Evolutionary conservation across 768 basidiomycete species (phyloP).

Genomic region (Hortiboletus flavorubellus): DNA sequence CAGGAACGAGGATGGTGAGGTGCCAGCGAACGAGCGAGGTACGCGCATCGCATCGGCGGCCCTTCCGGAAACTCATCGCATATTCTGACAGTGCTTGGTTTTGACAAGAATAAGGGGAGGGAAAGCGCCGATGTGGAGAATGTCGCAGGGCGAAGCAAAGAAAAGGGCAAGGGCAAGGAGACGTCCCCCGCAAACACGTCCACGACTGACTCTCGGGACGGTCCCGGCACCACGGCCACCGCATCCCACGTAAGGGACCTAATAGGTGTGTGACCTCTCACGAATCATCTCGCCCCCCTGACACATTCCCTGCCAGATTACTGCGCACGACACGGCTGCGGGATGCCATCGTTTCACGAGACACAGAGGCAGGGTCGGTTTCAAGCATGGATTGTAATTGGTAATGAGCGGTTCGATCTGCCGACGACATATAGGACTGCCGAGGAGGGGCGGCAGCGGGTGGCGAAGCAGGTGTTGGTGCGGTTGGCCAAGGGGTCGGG

Average conservation of each 20-base stretch:
- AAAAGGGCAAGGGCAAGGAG: slow-evolving; percentile 15
- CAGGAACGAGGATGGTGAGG: slow-evolving; percentile 15
- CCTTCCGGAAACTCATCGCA: neutral
- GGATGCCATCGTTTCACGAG: slow-evolving; percentile 35
- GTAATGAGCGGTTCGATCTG: slow-evolving; percentile 43
- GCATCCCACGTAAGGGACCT: slow-evolving; percentile 16
- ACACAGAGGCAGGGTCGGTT: slow-evolving; percentile 21
- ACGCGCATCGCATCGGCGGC: neutral
- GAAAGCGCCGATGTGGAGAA: neutral
- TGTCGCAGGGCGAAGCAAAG: neutral
- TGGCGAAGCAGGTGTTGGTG: slow-evolving; percentile 43
- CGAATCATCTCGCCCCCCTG: neutral
- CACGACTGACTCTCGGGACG: slow-evolving; percentile 2
- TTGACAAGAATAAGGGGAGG: neutral
- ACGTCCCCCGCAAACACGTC: neutral
- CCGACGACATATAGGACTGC: slow-evolving; percentile 36
- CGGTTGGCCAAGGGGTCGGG: slow-evolving; percentile 30
- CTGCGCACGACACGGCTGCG: slow-evolving; percentile 12
- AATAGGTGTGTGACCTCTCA: slow-evolving; percentile 6
- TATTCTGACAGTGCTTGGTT: neutral
- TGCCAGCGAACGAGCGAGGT: slow-evolving; percentile 13
- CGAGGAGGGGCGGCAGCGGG: slow-evolving; percentile 40
- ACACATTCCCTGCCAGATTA: slow-evolving; percentile 14
- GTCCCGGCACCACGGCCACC: neutral
- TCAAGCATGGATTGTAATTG: slow-evolving; percentile 48